Percentiles rank a stretch among this genome's conserved stretches.
phyloP scores from a whole-genome alignment of 2,329 filamentous ascomycete genomes.

The Fusarium sp. region DNA sequence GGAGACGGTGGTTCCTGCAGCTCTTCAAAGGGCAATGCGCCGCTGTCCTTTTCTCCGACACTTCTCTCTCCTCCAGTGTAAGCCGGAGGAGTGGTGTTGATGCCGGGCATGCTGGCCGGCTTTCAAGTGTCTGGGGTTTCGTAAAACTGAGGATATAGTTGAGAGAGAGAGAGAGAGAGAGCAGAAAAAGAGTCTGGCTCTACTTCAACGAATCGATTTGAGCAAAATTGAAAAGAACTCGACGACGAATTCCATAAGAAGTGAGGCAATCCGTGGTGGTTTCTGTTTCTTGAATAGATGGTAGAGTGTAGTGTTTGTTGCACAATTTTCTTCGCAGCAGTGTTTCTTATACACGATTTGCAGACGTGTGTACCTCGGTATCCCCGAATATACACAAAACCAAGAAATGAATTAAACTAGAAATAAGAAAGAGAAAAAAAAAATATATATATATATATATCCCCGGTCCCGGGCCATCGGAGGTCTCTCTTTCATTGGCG shows the following conservation, averaged over 20 bases:
- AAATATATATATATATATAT: no score
- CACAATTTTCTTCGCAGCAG: background rate
- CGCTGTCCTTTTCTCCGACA: slow-evolving; percentile 8
- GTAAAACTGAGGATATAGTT: background rate
- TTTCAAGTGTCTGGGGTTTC: background rate
- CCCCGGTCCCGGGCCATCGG: slow-evolving; percentile 16
- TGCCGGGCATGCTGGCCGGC: slow-evolving; percentile 34
- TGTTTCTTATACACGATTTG: background rate
- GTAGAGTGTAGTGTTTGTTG: background rate
- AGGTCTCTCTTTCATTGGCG: slow-evolving; percentile 17
- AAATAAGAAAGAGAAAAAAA: background rate
- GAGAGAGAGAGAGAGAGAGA: no score
- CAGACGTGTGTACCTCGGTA: background rate
- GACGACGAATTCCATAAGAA: slow-evolving; percentile 42
- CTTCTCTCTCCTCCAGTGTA: slow-evolving; percentile 42
- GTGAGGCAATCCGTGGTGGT: background rate
- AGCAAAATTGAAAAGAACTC: slow-evolving; percentile 42
- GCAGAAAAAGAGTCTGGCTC: background rate
- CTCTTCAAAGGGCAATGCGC: background rate
- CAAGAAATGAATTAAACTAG: background rate
- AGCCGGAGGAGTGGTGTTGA: slow-evolving; percentile 35
- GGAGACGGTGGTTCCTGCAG: background rate
- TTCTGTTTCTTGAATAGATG: background rate
- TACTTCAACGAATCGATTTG: slow-evolving; percentile 39
- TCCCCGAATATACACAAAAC: background rate